phyloP scores from a whole-genome alignment of 1,284 basidiomycete species.

The Cutaneotrichosporon daszewskae region DNA sequence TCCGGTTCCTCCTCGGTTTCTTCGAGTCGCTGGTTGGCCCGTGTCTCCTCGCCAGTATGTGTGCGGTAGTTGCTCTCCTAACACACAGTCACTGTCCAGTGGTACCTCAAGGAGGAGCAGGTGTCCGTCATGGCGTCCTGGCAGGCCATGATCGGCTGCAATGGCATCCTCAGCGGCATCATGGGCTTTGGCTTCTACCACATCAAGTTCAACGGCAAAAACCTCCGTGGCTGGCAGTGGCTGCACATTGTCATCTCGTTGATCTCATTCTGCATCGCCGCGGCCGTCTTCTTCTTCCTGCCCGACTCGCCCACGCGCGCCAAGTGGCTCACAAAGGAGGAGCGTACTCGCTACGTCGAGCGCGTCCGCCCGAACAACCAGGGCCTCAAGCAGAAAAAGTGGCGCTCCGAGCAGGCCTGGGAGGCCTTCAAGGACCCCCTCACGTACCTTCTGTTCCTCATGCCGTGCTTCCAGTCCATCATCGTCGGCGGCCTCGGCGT shows the following conservation, averaged over 20 bases:
- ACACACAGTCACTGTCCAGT: slow-evolving; percentile 28
- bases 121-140: slow-evolving; percentile 7
- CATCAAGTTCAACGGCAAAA: not conserved
- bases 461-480: slow-evolving; percentile 24
- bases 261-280: slow-evolving; percentile 12
- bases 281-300: slow-evolving; percentile 22
- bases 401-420: slow-evolving; percentile 22
- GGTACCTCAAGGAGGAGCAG: slow-evolving; percentile 25
- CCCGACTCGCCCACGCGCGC: slow-evolving; percentile 31
- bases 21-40: slow-evolving; percentile 15
- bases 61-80: too few relatives aligned
- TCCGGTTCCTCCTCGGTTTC: slow-evolving; percentile 19
- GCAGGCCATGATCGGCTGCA: slow-evolving; percentile 17
- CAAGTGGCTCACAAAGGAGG: slow-evolving; percentile 25
- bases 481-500: slow-evolving; percentile 33
- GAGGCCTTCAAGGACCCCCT: slow-evolving; percentile 32
- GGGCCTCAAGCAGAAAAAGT: slow-evolving; percentile 30
- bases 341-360: slow-evolving; percentile 29
- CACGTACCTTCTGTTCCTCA: slow-evolving; percentile 25
- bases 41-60: slow-evolving; percentile 15
- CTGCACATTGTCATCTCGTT: slow-evolving; percentile 22
- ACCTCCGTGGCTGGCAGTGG: slow-evolving; percentile 31
- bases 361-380: slow-evolving; percentile 36
- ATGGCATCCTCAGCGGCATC: slow-evolving; percentile 4
- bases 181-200: slow-evolving; percentile 4